Percentiles rank a stretch among this genome's conserved stretches.
Evolutionary conservation across 176 grass and related monocot genomes (phyloP).

Genomic region (Carex scoparia): DNA sequence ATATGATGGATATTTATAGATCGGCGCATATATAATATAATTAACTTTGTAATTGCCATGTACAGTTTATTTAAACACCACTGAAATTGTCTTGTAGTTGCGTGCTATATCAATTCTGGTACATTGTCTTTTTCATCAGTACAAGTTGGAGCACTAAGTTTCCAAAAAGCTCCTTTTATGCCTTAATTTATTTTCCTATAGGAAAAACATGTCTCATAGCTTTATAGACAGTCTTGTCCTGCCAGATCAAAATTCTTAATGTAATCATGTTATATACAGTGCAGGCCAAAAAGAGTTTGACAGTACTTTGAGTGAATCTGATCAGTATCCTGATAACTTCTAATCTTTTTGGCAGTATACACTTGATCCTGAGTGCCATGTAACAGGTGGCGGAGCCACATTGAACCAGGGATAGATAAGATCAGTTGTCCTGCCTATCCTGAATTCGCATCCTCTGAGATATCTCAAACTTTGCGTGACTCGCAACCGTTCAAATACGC

Average conservation of each 20-base stretch:
- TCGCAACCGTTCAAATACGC: too few relatives aligned
- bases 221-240: slow-evolving; percentile 4
- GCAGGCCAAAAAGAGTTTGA: slow-evolving; percentile 10
- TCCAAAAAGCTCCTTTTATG: slow-evolving; percentile 23
- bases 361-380: not conserved
- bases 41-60: not conserved
- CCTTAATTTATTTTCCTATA: slow-evolving; percentile 5
- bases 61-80: not conserved
- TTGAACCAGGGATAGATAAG: too few relatives aligned
- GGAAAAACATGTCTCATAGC: not conserved
- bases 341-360: not conserved
- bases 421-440: too few relatives aligned
- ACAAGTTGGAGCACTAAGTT: slow-evolving; percentile 21
- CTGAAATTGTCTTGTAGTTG: slow-evolving; percentile 19
- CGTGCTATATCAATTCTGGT: slow-evolving; percentile 6
- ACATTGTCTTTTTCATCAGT: slow-evolving; percentile 10
- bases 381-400: too few relatives aligned
- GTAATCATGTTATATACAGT: not conserved
- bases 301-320: not conserved
- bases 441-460: too few relatives aligned
- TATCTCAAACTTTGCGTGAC: too few relatives aligned
- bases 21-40: not conserved
- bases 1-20: not conserved
- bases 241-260: not conserved
- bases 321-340: not conserved